Evolutionary conservation across 108 stramenopile genomes (phyloP).

Genomic region (Nannochloropsis salina): DNA sequence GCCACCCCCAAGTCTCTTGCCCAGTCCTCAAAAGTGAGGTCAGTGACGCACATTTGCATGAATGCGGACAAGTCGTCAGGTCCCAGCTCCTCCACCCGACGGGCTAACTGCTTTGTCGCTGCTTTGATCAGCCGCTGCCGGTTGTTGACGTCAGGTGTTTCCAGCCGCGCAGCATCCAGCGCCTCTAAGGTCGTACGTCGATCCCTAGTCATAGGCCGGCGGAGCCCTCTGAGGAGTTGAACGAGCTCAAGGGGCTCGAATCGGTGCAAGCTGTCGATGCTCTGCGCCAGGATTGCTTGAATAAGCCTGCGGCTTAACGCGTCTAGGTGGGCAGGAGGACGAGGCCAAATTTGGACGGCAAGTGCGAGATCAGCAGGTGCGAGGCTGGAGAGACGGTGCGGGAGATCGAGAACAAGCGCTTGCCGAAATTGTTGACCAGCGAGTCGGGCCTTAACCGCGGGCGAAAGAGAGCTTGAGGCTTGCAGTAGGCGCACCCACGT

Average conservation of each 20-base stretch:
- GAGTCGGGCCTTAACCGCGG: neutral
- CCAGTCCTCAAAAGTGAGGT: neutral
- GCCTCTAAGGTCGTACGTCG: neutral
- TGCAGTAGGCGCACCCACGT: neutral
- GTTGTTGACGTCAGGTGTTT: neutral
- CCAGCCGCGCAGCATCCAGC: neutral
- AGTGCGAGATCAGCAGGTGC: neutral
- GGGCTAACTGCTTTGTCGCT: neutral
- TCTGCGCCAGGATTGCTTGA: slow-evolving; percentile 2
- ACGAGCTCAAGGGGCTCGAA: neutral
- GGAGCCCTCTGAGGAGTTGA: neutral
- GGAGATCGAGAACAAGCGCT: neutral
- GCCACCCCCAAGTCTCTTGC: neutral
- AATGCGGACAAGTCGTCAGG: neutral
- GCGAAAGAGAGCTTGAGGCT: neutral
- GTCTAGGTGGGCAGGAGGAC: neutral
- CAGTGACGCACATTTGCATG: slow-evolving; percentile 11
- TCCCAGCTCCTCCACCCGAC: neutral
- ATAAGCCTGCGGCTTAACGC: neutral
- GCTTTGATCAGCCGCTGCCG: slow-evolving; percentile 16
- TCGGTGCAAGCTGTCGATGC: neutral
- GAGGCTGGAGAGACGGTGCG: neutral
- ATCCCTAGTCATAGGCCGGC: neutral
- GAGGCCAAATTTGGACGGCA: neutral
- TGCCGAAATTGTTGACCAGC: neutral